Conservation (phyloP, 305 asterid genomes). For the Solanum chacoense region DNA sequence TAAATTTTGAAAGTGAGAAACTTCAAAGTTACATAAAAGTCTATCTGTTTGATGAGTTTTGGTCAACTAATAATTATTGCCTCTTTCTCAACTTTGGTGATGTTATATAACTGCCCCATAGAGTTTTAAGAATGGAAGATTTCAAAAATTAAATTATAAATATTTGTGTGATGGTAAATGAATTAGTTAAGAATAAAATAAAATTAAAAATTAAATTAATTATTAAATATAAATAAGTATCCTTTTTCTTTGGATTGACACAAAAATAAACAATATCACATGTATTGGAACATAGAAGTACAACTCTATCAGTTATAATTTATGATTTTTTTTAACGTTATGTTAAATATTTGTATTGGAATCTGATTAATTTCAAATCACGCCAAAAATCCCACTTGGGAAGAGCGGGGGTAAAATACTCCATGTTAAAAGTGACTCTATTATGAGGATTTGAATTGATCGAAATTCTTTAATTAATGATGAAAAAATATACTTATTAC, state of each 20-base stretch:
- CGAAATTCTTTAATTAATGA: background rate
- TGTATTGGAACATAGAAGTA: background rate
- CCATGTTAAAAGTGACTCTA: background rate
- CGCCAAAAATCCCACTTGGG: background rate
- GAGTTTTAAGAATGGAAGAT: background rate
- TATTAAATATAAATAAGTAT: background rate
- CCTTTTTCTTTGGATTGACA: background rate
- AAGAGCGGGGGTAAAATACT: background rate
- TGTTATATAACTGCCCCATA: background rate
- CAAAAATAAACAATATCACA: background rate
- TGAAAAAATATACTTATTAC: background rate
- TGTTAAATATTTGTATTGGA: background rate
- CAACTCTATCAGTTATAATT: background rate
- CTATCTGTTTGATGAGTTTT: background rate
- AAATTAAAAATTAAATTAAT: background rate
- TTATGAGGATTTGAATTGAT: background rate
- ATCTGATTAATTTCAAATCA: background rate
- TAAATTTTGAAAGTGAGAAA: background rate
- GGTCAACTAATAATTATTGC: background rate
- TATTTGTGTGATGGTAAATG: background rate
- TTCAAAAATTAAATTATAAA: background rate
- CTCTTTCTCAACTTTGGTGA: background rate
- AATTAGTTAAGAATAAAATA: background rate
- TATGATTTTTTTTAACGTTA: background rate
- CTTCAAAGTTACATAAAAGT: background rate